Conservation (phyloP, 208 protist species). For the Zelonia costaricensis region DNA sequence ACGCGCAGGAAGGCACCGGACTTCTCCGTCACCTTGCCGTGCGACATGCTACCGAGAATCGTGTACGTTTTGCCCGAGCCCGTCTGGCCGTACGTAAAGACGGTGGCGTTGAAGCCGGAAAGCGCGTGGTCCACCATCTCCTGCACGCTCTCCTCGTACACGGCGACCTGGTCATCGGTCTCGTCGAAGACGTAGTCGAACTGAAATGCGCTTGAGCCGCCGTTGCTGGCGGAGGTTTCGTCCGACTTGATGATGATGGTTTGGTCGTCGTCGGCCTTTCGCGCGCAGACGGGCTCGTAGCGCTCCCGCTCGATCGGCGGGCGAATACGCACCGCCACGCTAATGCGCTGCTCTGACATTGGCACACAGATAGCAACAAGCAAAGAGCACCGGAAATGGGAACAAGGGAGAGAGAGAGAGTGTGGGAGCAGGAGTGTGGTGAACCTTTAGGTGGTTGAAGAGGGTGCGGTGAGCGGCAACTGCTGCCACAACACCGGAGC, state of each 20-base stretch:
- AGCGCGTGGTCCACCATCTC: conserved; percentile 83
- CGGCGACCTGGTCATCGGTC: conserved; percentile 60
- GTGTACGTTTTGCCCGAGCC: conserved; percentile 93
- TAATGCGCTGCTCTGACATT: conserved; percentile 80
- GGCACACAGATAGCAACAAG: conserved; percentile 13
- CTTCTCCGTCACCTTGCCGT: conserved; percentile 38
- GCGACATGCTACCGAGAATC: conserved; percentile 74
- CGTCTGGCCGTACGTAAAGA: conserved; percentile 93
- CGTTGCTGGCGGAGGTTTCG: conserved; percentile 38
- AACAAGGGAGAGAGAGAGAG: not conserved
- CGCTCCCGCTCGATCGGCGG: conserved; percentile 68
- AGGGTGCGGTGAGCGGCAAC: no score
- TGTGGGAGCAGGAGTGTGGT: no score
- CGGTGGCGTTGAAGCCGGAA: conserved; percentile 72
- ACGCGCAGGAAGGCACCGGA: conserved; percentile 86
- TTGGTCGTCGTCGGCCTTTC: conserved; percentile 71
- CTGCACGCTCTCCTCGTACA: conserved; percentile 87
- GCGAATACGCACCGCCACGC: conserved; percentile 82
- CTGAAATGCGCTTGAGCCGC: conserved; percentile 49
- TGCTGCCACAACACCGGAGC: no score
- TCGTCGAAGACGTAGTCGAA: conserved; percentile 90
- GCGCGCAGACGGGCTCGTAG: conserved; percentile 69
- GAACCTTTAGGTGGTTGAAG: no score
- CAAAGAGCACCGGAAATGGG: not conserved
- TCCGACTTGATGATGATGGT: conserved; percentile 75